phyloP scores from a whole-genome alignment of 1,284 basidiomycete genomes.

The Sphaerobolus stellatus region DNA sequence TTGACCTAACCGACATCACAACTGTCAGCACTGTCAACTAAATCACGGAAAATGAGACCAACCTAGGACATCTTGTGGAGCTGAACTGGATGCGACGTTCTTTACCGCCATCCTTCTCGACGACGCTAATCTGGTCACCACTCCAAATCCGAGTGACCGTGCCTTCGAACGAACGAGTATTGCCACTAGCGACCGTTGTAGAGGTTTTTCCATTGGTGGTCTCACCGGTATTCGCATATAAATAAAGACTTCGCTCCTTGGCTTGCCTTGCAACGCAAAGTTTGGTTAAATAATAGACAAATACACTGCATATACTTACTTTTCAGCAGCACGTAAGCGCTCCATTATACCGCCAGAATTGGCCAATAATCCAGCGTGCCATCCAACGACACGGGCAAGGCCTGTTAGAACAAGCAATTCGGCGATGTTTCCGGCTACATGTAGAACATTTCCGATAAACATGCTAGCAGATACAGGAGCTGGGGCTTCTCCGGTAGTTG shows the following conservation, averaged over 20 bases:
- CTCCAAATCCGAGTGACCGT: slow-evolving; percentile 88
- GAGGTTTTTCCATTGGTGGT: slow-evolving; percentile 36
- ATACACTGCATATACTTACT: slow-evolving; percentile 28
- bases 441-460: slow-evolving; percentile 89
- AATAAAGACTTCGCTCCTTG: slow-evolving; percentile 76
- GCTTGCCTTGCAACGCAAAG: slow-evolving; percentile 47
- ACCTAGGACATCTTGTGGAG: slow-evolving; percentile 87
- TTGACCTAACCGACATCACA: slow-evolving; percentile 28
- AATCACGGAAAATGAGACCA: slow-evolving; percentile 22
- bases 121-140: slow-evolving; percentile 85
- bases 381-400: slow-evolving; percentile 91
- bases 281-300: too few species aligned
- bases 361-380: slow-evolving; percentile 95
- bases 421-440: slow-evolving; percentile 93
- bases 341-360: slow-evolving; percentile 75
- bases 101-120: slow-evolving; percentile 69
- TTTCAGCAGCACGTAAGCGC: slow-evolving; percentile 82
- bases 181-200: slow-evolving; percentile 39
- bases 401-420: slow-evolving; percentile 85
- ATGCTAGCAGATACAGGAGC: slow-evolving; percentile 72
- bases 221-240: slow-evolving; percentile 66
- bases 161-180: slow-evolving; percentile 70
- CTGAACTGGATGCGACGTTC: slow-evolving; percentile 88
- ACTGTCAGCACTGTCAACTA: slow-evolving; percentile 5
- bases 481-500: slow-evolving; percentile 56